Percentiles rank a stretch among this genome's conserved stretches.
Evolutionary conservation across 352 stramenopile species (phyloP).

Genomic region (Globisporangium barbulae): DNA sequence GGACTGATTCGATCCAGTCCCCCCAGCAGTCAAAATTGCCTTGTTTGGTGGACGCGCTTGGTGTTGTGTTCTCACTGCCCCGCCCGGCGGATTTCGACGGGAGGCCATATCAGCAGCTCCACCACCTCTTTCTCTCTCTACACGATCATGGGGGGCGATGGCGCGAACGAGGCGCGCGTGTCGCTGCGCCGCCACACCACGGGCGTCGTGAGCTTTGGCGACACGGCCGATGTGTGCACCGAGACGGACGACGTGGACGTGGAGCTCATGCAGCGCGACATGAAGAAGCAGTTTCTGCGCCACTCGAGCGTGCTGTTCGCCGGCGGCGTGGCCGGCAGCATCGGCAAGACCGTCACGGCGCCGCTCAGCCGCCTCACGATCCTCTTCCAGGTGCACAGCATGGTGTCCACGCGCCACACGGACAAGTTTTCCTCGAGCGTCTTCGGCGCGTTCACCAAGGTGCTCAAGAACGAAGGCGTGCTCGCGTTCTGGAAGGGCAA

Average conservation of each 20-base stretch:
- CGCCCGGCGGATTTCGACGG: conserved; percentile 6
- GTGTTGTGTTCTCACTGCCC: conserved; percentile 3
- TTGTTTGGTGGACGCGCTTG: conserved; percentile 5
- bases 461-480: conserved; percentile 92
- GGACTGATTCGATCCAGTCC: not conserved
- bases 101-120: not conserved
- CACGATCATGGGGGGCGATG: conserved; percentile 7
- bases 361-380: conserved; percentile 95
- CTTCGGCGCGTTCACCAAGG: conserved; percentile 80
- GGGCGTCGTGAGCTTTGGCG: conserved; percentile 76
- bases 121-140: not conserved
- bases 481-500: conserved; percentile 96
- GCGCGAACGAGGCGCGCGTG: conserved; percentile 31
- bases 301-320: conserved; percentile 80
- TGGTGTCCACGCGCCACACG: conserved; percentile 89
- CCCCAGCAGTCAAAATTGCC: not conserved
- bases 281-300: conserved; percentile 65
- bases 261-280: conserved; percentile 63
- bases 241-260: conserved; percentile 83
- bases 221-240: conserved; percentile 69
- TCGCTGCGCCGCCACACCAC: conserved; percentile 74
- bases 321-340: conserved; percentile 92
- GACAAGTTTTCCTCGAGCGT: conserved; percentile 79
- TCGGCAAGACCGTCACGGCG: conserved; percentile 95
- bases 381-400: conserved; percentile 95